Conservation (phyloP, 257 asterid species). For the Eucommia ulmoides region DNA sequence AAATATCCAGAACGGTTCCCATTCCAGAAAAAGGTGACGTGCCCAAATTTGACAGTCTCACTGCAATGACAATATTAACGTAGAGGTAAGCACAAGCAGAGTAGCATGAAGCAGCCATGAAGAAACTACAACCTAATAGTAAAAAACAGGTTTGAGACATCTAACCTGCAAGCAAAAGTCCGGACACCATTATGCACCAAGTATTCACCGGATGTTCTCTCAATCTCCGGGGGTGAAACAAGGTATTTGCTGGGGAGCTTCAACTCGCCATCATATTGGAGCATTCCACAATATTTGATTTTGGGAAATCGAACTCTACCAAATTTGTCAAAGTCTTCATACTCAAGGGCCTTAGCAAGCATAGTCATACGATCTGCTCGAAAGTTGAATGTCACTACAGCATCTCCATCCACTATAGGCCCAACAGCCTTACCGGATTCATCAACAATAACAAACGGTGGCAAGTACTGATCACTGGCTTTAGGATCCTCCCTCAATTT, state of each 20-base stretch:
- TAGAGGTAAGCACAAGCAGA: not conserved
- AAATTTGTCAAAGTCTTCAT: conserved; percentile 66
- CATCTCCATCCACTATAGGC: conserved; percentile 89
- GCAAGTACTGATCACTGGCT: conserved; percentile 60
- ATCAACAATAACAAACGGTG: conserved; percentile 90
- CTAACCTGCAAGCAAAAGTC: conserved; percentile 93
- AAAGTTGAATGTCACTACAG: conserved; percentile 83
- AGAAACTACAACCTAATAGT: not conserved
- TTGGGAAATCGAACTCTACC: conserved; percentile 78
- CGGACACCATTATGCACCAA: conserved; percentile 68
- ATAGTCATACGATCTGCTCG: conserved; percentile 98
- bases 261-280: conserved; percentile 95
- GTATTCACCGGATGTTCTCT: conserved; percentile 95
- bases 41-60: conserved; percentile 92
- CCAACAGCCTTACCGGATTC: conserved; percentile 83
- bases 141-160: not conserved
- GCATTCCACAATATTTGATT: conserved; percentile 92
- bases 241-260: conserved; percentile 83
- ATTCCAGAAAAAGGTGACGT: conserved; percentile 87
- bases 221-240: conserved; percentile 93
- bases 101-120: too few relatives aligned
- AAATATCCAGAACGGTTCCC: conserved; percentile 96
- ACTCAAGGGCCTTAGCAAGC: conserved; percentile 89
- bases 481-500: conserved; percentile 66
- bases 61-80: conserved; percentile 21